These are phyloP conservation scores for Stephania cephalantha DNA, from an alignment of 164 flowering plant species.

Conservation along the genomic window DNA sequence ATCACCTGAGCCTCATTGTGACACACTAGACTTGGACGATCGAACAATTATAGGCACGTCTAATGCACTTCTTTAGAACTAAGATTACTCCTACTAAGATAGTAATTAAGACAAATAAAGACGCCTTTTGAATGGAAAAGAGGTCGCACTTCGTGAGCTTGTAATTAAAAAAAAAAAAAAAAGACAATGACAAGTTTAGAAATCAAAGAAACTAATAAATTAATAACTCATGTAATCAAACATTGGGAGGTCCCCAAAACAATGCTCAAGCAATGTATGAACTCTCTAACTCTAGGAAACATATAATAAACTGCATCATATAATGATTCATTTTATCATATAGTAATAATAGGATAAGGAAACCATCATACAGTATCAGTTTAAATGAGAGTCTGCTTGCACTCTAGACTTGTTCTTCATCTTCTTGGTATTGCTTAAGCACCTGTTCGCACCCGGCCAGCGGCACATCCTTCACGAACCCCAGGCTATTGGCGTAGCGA, in stretches of 20 bases:
- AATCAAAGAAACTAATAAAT: neutral
- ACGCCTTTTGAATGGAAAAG: too few relatives aligned
- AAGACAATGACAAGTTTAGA: too few relatives aligned
- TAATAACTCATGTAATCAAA: neutral
- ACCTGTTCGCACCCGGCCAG: constrained; percentile 38
- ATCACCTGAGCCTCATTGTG: too few relatives aligned
- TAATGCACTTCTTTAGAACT: too few relatives aligned
- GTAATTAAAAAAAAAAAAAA: too few relatives aligned
- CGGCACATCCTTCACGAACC: constrained; percentile 38
- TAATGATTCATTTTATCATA: neutral
- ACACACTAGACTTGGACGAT: too few relatives aligned
- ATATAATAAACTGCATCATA: neutral
- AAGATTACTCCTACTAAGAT: too few relatives aligned
- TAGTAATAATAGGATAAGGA: neutral
- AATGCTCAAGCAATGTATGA: neutral
- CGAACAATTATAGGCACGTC: too few relatives aligned
- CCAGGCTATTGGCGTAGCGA: constrained; percentile 56
- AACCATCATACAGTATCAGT: neutral
- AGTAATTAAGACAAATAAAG: too few relatives aligned
- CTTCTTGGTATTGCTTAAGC: constrained; percentile 41
- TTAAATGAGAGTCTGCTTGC: neutral
- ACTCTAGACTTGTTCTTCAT: constrained; percentile 5
- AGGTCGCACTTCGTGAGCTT: too few relatives aligned
- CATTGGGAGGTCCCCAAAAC: neutral
- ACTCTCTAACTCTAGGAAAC: neutral